A percentile compares a stretch with the other conserved stretches of the same genome.
phyloP scores from a whole-genome alignment of 2,329 filamentous ascomycete genomes.

The Ophiosphaerella korrae region DNA sequence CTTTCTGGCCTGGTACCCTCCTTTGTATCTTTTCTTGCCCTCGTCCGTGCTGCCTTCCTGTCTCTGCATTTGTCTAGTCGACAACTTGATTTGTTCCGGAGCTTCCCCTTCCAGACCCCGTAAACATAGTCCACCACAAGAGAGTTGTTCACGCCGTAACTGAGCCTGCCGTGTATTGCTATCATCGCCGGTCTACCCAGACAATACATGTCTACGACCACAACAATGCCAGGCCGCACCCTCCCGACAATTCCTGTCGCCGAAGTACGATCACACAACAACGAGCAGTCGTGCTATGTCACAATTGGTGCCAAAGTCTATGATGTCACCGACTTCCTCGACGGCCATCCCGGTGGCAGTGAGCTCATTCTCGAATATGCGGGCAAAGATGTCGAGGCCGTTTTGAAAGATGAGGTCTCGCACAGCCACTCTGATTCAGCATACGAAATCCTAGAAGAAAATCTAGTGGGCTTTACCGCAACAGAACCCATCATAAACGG shows the following conservation, averaged over 20 bases:
- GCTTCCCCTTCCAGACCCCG: slow-evolving; percentile 1
- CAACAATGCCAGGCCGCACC: slow-evolving; percentile 74
- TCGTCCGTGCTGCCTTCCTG: background rate
- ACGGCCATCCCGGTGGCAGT: slow-evolving; percentile 87
- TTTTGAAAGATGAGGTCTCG: slow-evolving; percentile 81
- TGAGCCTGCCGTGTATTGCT: background rate
- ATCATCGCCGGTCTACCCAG: background rate
- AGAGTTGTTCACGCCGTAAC: background rate
- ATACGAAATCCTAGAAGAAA: slow-evolving; percentile 94
- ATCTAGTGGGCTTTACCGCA: slow-evolving; percentile 78
- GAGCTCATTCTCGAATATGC: slow-evolving; percentile 89
- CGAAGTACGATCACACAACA: slow-evolving; percentile 83
- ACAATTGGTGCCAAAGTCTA: slow-evolving; percentile 89
- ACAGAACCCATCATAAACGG: slow-evolving; percentile 62
- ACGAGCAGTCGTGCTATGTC: slow-evolving; percentile 85
- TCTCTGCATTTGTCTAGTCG: background rate
- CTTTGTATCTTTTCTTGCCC: slow-evolving; percentile 8
- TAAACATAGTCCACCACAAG: background rate
- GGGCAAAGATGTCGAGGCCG: slow-evolving; percentile 81
- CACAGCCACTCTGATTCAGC: slow-evolving; percentile 88
- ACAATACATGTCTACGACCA: slow-evolving; percentile 21
- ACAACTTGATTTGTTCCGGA: background rate
- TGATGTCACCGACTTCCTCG: slow-evolving; percentile 89
- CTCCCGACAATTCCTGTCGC: slow-evolving; percentile 81
- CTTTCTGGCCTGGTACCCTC: slow-evolving; percentile 18